These are phyloP conservation scores for Lactarius hatsudake DNA, from an alignment of 768 basidiomycete species.

Conservation along the genomic window DNA sequence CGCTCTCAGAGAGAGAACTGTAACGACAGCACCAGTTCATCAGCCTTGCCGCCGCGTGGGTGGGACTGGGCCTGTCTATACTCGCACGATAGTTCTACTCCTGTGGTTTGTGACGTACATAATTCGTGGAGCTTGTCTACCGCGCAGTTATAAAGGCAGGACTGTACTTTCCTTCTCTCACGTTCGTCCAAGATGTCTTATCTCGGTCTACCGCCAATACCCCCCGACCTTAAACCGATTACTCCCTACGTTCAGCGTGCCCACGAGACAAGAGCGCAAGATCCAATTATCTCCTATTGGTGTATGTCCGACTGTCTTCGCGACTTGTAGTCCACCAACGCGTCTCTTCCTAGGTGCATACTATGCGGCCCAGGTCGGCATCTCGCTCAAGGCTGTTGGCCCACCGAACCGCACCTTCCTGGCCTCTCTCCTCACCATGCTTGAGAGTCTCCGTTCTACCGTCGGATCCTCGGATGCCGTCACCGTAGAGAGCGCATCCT, in stretches of 20 bases:
- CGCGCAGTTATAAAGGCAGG: background rate
- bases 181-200: conserved; percentile 28
- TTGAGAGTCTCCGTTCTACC: conserved; percentile 78
- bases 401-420: conserved; percentile 63
- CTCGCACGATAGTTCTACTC: background rate
- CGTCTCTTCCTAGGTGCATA: conserved; percentile 64
- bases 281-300: conserved; percentile 93
- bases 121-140: background rate
- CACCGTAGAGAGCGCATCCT: conserved; percentile 75
- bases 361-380: conserved; percentile 87
- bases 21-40: too few species aligned
- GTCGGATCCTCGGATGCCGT: conserved; percentile 77
- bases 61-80: background rate
- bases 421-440: conserved; percentile 64
- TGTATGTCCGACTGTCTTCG: conserved; percentile 51
- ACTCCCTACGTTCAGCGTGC: conserved; percentile 86
- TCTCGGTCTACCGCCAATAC: conserved; percentile 59
- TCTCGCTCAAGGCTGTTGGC: conserved; percentile 69
- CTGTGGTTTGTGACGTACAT: background rate
- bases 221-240: conserved; percentile 62
- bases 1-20: background rate
- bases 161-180: background rate
- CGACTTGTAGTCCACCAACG: conserved; percentile 7
- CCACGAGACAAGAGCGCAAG: conserved; percentile 76
- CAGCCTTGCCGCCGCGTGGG: background rate